Percentiles rank a stretch among this genome's conserved stretches.
Conservation (phyloP, 345 rosid genomes). For the Dimocarpus longan region DNA sequence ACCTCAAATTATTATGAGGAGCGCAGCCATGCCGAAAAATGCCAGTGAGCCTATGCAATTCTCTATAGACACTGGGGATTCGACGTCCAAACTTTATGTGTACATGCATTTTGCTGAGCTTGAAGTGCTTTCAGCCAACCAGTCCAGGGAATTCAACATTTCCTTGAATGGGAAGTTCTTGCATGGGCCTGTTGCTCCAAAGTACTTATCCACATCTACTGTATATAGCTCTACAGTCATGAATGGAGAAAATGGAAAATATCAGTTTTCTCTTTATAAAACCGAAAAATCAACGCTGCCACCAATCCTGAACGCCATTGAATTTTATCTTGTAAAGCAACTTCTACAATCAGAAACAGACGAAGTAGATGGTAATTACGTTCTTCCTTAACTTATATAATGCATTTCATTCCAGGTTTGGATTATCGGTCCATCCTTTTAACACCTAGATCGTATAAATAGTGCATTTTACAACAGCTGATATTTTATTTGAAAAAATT, state of each 20-base stretch:
- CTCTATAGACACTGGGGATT: constrained; percentile 20
- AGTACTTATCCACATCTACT: constrained; percentile 26
- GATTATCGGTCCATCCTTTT: not conserved
- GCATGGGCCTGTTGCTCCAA: constrained; percentile 40
- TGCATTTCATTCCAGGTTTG: not conserved
- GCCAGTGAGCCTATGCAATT: constrained; percentile 32
- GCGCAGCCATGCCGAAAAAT: constrained; percentile 33
- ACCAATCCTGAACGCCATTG: constrained; percentile 48
- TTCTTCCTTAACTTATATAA: not conserved
- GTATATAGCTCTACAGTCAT: constrained; percentile 14
- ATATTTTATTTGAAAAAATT: no score
- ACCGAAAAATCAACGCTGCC: constrained; percentile 47
- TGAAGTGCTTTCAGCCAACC: constrained; percentile 37
- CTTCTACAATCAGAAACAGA: constrained; percentile 34
- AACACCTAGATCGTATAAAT: no score
- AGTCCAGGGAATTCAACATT: constrained; percentile 44
- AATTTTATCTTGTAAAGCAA: constrained; percentile 29
- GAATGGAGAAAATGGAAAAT: constrained; percentile 27
- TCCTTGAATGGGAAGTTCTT: constrained; percentile 35
- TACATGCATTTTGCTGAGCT: constrained; percentile 60
- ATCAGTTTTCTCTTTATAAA: constrained; percentile 28
- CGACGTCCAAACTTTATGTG: constrained; percentile 34
- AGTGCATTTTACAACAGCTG: no score
- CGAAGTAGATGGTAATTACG: constrained; percentile 37
- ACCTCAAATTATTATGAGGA: constrained; percentile 40